Evolutionary conservation across 2,329 filamentous ascomycete species (phyloP).

Genomic region (Parafenestella ontariensis): DNA sequence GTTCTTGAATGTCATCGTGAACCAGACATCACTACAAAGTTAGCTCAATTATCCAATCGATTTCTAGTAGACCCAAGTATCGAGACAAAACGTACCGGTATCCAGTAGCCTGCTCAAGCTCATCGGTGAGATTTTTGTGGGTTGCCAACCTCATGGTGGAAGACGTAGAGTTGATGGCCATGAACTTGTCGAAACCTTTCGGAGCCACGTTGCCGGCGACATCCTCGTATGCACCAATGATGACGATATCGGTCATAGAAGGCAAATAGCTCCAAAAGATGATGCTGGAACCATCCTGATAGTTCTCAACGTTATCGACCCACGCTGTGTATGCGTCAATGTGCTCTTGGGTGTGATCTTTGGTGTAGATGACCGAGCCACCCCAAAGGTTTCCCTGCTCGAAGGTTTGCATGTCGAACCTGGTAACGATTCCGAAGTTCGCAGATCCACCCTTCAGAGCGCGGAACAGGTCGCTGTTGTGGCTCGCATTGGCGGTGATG

Average conservation of each 20-base stretch:
- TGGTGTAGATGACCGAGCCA: slow-evolving; percentile 17
- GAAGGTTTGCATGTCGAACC: slow-evolving; percentile 27
- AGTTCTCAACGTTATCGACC: slow-evolving; percentile 32
- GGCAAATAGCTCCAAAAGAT: slow-evolving; percentile 34
- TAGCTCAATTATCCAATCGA: slow-evolving; percentile 1
- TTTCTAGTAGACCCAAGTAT: neutral
- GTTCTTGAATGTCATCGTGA: slow-evolving; percentile 35
- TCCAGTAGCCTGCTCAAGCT: slow-evolving; percentile 32
- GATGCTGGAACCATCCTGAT: slow-evolving; percentile 28
- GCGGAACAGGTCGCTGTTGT: slow-evolving; percentile 48
- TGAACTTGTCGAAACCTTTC: slow-evolving; percentile 25
- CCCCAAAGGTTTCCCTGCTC: slow-evolving; percentile 34
- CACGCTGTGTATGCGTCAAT: slow-evolving; percentile 28
- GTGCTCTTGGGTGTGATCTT: slow-evolving; percentile 22
- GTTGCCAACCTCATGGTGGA: slow-evolving; percentile 28
- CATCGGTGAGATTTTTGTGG: slow-evolving; percentile 31
- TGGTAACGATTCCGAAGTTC: slow-evolving; percentile 40
- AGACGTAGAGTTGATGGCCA: slow-evolving; percentile 22
- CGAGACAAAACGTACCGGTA: slow-evolving; percentile 20
- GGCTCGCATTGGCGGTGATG: slow-evolving; percentile 45
- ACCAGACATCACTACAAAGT: slow-evolving; percentile 26
- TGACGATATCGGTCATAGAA: slow-evolving; percentile 18
- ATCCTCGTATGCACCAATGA: slow-evolving; percentile 30
- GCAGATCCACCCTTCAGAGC: slow-evolving; percentile 44
- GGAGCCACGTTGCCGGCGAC: slow-evolving; percentile 25